These are phyloP conservation scores for Aspergillus bertholletiae DNA, from an alignment of 495 filamentous ascomycete genomes.

Conservation along the genomic window DNA sequence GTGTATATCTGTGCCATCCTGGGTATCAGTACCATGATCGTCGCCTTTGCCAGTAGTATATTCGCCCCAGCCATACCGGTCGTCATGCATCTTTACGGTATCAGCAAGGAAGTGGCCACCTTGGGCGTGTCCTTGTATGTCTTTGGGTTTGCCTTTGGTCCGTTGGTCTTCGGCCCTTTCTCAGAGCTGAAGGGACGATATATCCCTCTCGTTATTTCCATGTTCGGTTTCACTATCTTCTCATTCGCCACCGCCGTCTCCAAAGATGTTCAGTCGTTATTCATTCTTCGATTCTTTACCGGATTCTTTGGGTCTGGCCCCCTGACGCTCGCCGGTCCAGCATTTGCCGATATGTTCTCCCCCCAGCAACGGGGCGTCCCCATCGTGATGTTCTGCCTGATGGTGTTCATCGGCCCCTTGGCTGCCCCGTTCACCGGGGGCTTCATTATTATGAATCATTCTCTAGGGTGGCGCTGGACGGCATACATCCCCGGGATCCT, in stretches of 20 bases:
- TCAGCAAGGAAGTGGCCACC: conserved; percentile 16
- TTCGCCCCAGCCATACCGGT: conserved; percentile 13
- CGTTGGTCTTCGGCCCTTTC: conserved; percentile 18
- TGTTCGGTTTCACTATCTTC: conserved; percentile 46
- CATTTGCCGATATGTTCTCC: conserved; percentile 40
- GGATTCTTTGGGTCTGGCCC: conserved; percentile 41
- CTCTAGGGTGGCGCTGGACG: conserved; percentile 23
- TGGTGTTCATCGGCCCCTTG: conserved; percentile 39
- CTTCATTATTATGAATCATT: conserved; percentile 20
- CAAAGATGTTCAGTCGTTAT: conserved; percentile 42
- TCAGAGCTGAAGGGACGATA: conserved; percentile 20
- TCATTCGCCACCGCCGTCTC: conserved; percentile 50
- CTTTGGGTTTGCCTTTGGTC: conserved; percentile 19
- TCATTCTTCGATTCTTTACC: conserved; percentile 41
- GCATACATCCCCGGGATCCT: conserved; percentile 18
- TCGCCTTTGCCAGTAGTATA: conserved; percentile 16
- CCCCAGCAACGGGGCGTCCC: conserved; percentile 33
- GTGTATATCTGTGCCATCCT: conserved; percentile 8
- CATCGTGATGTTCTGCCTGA: conserved; percentile 36
- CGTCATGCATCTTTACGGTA: conserved; percentile 7
- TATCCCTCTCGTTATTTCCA: conserved; percentile 10
- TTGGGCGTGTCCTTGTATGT: conserved; percentile 20
- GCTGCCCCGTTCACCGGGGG: conserved; percentile 39
- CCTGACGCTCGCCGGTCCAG: conserved; percentile 34
- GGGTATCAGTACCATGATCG: conserved; percentile 14